Conservation (phyloP, 805 yeast species). For the Starmerella cellae region DNA sequence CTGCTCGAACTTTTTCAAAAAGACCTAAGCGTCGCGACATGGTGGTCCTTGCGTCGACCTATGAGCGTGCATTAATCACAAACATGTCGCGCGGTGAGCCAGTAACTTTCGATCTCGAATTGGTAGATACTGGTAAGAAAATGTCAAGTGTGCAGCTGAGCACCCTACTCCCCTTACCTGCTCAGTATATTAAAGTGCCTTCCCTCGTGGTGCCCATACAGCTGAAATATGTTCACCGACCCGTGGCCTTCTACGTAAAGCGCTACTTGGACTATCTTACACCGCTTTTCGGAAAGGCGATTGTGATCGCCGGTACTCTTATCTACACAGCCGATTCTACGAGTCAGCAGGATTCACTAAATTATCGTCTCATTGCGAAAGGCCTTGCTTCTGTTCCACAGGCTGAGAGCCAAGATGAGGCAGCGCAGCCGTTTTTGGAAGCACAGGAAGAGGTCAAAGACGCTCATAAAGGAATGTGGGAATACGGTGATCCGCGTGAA, state of each 20-base stretch:
- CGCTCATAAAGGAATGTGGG: slow-evolving; percentile 54
- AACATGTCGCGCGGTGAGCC: background rate
- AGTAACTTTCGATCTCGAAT: slow-evolving; percentile 38
- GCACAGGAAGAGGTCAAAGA: slow-evolving; percentile 40
- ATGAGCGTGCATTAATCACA: slow-evolving; percentile 32
- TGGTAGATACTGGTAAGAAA: slow-evolving; percentile 48
- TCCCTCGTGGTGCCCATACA: slow-evolving; percentile 11
- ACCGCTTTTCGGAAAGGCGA: slow-evolving; percentile 42
- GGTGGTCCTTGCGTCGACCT: slow-evolving; percentile 43
- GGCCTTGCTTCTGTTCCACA: slow-evolving; percentile 47
- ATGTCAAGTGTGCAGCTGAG: slow-evolving; percentile 28
- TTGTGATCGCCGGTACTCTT: slow-evolving; percentile 38
- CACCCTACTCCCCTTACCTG: slow-evolving; percentile 41
- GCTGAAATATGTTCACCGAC: slow-evolving; percentile 42
- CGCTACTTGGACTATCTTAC: slow-evolving; percentile 45
- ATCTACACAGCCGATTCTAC: slow-evolving; percentile 44
- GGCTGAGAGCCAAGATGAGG: slow-evolving; percentile 22
- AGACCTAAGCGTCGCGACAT: slow-evolving; percentile 41
- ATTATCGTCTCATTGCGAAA: slow-evolving; percentile 42
- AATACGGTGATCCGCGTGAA: slow-evolving; percentile 56
- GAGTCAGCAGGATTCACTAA: slow-evolving; percentile 46
- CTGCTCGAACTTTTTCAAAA: slow-evolving; percentile 21
- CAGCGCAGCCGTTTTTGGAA: slow-evolving; percentile 29
- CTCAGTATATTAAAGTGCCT: slow-evolving; percentile 42
- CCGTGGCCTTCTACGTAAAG: slow-evolving; percentile 46